Base-by-base conservation (phyloP, 2,329 filamentous ascomycete species). In the Diaporthe sp. region DNA sequence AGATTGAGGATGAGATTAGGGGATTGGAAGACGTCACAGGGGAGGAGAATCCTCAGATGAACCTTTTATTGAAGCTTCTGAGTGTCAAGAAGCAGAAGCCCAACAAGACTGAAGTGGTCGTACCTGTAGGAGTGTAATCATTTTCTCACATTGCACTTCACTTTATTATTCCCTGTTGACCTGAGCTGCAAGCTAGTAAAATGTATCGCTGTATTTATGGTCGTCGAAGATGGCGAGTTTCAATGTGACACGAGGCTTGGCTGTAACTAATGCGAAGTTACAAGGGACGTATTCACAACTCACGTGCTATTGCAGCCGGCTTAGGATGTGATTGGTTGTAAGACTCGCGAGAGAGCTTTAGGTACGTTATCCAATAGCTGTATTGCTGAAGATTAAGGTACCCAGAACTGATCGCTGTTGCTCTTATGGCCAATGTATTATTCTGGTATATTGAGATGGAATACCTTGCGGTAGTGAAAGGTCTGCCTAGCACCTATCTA, bases 61-160 rank as follows among this genome's bases (percentile, higher is more conserved):
- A 65, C 60, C 60, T 65, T 13, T 46, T 65, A 46, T 19, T 65
- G 17, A 65, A 65, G 60, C 60, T 65, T 46, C 60, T 65, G 2
- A 65, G 60, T 46, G n/a, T 65, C 1, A 10, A 46, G 25, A 65
- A 46, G 15, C 10, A n/a, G 39, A 65, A 65, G 15, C 60, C 60
- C 0, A 46, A 44, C 25, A 31, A 46, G 22, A 25, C n/a, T 19
- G 39, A 39, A 17, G 60, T 65, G 25, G n/a, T 46, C 25, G 25
- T 46, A 13, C 60, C 39, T 19, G 15, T 46, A 4, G 60, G 60
- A 13, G 2, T 22, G 22, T 65, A 46, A 8, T 31, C 13, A 28
- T 61, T 15, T 42, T 9, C 19, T 61, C 7, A 2, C 12, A 44
- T 42, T 61, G 22, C 4, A 42, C 2, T 9, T 19, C 3, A 61